Evolutionary conservation across 2,329 filamentous ascomycete species (phyloP).

Genomic region (Arthrobotrys conoides): DNA sequence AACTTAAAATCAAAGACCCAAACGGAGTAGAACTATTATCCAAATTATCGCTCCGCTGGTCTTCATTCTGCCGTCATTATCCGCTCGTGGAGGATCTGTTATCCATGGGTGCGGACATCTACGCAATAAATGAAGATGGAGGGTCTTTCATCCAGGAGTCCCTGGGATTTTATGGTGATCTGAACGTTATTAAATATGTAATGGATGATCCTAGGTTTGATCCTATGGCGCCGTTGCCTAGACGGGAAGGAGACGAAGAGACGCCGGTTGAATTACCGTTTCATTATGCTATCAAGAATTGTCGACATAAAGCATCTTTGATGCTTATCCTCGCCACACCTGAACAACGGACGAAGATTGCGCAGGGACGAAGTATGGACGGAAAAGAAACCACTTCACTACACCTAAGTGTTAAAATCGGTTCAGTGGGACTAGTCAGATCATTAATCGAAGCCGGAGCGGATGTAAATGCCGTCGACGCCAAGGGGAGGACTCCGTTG

Average conservation of each 20-base stretch:
- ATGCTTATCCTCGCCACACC: slow-evolving; percentile 24
- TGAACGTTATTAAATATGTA: neutral
- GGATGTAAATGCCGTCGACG: slow-evolving; percentile 48
- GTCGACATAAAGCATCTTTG: neutral
- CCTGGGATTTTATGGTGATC: neutral
- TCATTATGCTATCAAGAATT: slow-evolving; percentile 11
- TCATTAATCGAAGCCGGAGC: slow-evolving; percentile 42
- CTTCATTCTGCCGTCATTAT: neutral
- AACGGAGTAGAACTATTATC: slow-evolving; percentile 30
- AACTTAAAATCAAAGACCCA: slow-evolving; percentile 27
- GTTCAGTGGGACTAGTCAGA: slow-evolving; percentile 3
- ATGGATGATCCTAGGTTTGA: slow-evolving; percentile 24
- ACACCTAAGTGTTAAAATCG: slow-evolving; percentile 25
- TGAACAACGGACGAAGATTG: slow-evolving; percentile 3
- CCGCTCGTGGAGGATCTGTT: slow-evolving; percentile 31
- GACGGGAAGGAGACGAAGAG: neutral
- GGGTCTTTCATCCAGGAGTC: neutral
- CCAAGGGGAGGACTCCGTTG: slow-evolving; percentile 35
- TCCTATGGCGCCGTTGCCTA: slow-evolving; percentile 15
- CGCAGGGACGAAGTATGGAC: slow-evolving; percentile 18
- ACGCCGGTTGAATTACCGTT: slow-evolving; percentile 20
- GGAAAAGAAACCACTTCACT: slow-evolving; percentile 33
- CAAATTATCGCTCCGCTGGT: neutral
- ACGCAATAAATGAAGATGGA: slow-evolving; percentile 22
- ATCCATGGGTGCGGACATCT: slow-evolving; percentile 29